Percentiles rank a stretch among this genome's conserved stretches.
Conservation (phyloP, 2,329 filamentous ascomycete species). For the Ascocoryne sarcoides region DNA sequence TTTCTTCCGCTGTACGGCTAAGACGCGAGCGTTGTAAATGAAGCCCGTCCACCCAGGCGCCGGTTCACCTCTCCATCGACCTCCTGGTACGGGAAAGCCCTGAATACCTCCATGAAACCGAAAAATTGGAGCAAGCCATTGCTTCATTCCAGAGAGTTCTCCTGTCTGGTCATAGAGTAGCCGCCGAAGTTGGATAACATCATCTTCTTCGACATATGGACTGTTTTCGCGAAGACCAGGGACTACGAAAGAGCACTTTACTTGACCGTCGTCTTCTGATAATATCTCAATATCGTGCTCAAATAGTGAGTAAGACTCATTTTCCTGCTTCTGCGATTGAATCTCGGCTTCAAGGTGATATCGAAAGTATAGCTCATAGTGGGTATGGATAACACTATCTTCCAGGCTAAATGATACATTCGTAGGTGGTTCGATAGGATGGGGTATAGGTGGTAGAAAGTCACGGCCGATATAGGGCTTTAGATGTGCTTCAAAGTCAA, state of each 20-base stretch:
- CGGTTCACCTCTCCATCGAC: slow-evolving; percentile 4
- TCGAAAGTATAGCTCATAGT: slow-evolving; percentile 5
- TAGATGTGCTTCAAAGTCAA: slow-evolving; percentile 7
- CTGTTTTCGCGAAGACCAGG: slow-evolving; percentile 16
- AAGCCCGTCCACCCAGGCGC: slow-evolving; percentile 11
- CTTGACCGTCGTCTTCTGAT: background rate
- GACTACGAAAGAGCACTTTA: slow-evolving; percentile 5
- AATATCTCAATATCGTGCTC: slow-evolving; percentile 3
- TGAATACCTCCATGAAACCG: background rate
- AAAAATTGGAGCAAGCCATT: slow-evolving; percentile 2
- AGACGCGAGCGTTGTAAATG: slow-evolving; percentile 10
- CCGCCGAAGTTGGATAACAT: slow-evolving; percentile 14
- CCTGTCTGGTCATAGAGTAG: slow-evolving; percentile 7
- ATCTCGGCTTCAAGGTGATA: slow-evolving; percentile 10
- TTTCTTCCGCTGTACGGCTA: slow-evolving; percentile 8
- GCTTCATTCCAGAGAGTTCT: slow-evolving; percentile 6
- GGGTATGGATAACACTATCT: background rate
- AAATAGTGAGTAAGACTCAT: slow-evolving; percentile 12
- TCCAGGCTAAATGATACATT: background rate
- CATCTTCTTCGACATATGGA: slow-evolving; percentile 16
- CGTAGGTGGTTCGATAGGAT: background rate
- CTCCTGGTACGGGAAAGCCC: background rate
- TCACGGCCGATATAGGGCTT: slow-evolving; percentile 3
- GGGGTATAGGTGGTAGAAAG: slow-evolving; percentile 8
- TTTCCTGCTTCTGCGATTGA: slow-evolving; percentile 7